Conservation (phyloP, 176 grass and related monocot genomes). For the Avena eriantha region DNA sequence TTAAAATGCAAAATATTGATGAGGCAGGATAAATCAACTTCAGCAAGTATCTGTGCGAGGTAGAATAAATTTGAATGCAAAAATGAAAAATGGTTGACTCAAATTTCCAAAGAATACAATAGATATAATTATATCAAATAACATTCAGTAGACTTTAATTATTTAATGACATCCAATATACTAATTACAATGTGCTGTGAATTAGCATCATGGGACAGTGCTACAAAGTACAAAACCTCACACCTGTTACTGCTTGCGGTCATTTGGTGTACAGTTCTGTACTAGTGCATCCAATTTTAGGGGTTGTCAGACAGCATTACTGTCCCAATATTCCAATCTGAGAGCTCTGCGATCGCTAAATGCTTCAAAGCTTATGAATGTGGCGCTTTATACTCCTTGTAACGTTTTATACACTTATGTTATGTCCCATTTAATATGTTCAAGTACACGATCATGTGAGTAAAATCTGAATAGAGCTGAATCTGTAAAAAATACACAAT, state of each 20-base stretch:
- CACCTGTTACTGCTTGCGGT: background rate
- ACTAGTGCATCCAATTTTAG: background rate
- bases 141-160: background rate
- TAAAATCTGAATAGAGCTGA: background rate
- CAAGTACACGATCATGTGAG: background rate
- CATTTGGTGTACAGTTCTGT: background rate
- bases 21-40: constrained; percentile 9
- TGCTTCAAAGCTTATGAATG: constrained; percentile 11
- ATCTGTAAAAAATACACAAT: background rate
- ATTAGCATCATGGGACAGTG: background rate
- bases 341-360: background rate
- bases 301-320: background rate
- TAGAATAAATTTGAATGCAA: background rate
- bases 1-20: constrained; percentile 13
- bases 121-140: background rate
- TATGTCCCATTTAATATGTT: background rate
- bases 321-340: background rate
- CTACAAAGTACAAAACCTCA: background rate
- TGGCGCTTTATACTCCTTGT: background rate
- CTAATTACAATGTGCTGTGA: too few relatives aligned
- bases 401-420: background rate
- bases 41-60: background rate
- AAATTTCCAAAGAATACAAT: background rate
- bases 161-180: background rate
- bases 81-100: background rate